phyloP scores from a whole-genome alignment of 1,284 basidiomycete species.

The Coniferiporia sulphurascens region DNA sequence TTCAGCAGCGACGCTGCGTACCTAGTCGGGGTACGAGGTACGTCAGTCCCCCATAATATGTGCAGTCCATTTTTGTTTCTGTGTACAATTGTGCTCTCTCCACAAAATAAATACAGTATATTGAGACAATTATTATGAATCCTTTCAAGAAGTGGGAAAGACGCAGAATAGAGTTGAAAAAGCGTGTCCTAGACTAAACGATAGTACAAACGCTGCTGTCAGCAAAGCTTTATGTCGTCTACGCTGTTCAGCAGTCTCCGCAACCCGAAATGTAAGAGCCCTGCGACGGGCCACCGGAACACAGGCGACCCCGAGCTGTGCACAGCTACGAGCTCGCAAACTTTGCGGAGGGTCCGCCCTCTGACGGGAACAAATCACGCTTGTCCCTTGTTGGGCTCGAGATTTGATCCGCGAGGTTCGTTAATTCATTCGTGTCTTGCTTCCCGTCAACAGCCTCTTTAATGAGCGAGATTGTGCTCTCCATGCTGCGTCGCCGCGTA shows the following conservation, averaged over 20 bases:
- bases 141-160: conserved; percentile 3
- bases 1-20: too few relatives aligned
- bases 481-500: conserved; percentile 86
- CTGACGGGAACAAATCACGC: neutral
- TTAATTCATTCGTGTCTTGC: conserved; percentile 20
- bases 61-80: neutral
- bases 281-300: neutral
- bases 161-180: neutral
- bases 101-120: conserved; percentile 9
- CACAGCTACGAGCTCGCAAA: neutral
- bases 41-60: neutral
- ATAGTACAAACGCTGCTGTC: neutral
- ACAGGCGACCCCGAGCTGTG: neutral
- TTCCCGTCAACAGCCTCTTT: conserved; percentile 80
- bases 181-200: neutral
- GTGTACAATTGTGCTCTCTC: neutral
- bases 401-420: conserved; percentile 21
- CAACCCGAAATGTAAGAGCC: neutral
- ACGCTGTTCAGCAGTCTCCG: neutral
- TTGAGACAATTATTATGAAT: conserved; percentile 13
- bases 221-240: neutral
- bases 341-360: neutral
- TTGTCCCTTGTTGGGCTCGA: conserved; percentile 15
- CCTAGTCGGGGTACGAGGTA: too few relatives aligned
- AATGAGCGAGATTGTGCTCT: conserved; percentile 95